Conservation (phyloP, 371 early-diverging fungal genomes). For the Basidiobolus heterosporus region DNA sequence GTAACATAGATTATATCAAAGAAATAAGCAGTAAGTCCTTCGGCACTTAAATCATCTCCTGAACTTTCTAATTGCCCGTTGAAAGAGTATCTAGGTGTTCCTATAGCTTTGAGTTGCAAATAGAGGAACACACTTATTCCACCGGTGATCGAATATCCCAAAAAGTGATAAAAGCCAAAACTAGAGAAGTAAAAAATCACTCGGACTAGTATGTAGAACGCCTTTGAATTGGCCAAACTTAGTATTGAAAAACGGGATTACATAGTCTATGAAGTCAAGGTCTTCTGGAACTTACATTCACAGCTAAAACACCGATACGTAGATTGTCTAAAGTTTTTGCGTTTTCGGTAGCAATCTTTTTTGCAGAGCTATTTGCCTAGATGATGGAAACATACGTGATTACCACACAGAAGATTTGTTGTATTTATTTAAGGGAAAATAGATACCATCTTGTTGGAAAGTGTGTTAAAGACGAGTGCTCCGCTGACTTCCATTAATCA, state of each 20-base stretch:
- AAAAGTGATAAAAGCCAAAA: constrained; percentile 22
- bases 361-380: constrained; percentile 64
- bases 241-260: no score
- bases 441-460: no score
- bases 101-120: constrained; percentile 24
- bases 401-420: neutral
- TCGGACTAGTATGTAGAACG: constrained; percentile 33
- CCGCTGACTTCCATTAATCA: no score
- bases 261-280: no score
- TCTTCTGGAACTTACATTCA: constrained; percentile 40
- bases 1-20: constrained; percentile 72
- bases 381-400: neutral
- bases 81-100: constrained; percentile 33
- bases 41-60: constrained; percentile 54
- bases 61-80: constrained; percentile 34
- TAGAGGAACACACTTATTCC: constrained; percentile 32
- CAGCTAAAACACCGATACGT: constrained; percentile 32
- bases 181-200: constrained; percentile 31
- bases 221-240: constrained; percentile 16
- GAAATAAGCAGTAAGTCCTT: constrained; percentile 61
- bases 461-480: no score
- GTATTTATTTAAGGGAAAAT: no score
- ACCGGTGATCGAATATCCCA: constrained; percentile 26
- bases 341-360: constrained; percentile 52
- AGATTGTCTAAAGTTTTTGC: constrained; percentile 34